phyloP scores from a whole-genome alignment of 345 rosid genomes.

The Eucalyptus pauciflora region DNA sequence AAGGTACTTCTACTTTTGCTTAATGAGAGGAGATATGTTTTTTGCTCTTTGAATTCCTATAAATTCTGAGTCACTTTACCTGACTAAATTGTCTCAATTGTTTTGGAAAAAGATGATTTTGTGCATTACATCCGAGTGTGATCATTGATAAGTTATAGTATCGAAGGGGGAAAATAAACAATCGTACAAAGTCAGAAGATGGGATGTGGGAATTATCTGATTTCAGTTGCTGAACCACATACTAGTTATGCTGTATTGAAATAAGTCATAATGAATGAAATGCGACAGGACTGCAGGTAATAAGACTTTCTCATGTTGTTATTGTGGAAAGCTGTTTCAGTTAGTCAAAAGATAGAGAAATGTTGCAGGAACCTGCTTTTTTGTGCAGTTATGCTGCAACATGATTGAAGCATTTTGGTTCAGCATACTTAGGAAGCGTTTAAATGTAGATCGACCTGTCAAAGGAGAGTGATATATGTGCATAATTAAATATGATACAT shows the following conservation, averaged over 20 bases:
- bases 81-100: neutral
- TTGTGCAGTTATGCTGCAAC: neutral
- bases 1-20: constrained; percentile 39
- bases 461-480: neutral
- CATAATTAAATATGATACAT: neutral
- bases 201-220: neutral
- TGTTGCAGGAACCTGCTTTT: neutral
- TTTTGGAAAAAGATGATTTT: neutral
- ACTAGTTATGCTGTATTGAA: neutral
- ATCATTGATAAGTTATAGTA: neutral
- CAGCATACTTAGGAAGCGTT: neutral
- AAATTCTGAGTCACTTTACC: neutral
- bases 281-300: neutral
- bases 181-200: neutral
- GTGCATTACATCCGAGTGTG: neutral
- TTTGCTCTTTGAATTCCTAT: neutral
- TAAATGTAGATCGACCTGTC: neutral
- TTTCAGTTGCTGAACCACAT: neutral
- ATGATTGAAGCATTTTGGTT: neutral
- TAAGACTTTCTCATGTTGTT: neutral
- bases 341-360: neutral
- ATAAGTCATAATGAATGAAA: neutral
- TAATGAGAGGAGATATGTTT: neutral
- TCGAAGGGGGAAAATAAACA: neutral
- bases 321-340: neutral